Percentiles rank a stretch among this genome's conserved stretches.
Evolutionary conservation across 1,284 basidiomycete species (phyloP).

Genomic region (Apiotrichum gracile): DNA sequence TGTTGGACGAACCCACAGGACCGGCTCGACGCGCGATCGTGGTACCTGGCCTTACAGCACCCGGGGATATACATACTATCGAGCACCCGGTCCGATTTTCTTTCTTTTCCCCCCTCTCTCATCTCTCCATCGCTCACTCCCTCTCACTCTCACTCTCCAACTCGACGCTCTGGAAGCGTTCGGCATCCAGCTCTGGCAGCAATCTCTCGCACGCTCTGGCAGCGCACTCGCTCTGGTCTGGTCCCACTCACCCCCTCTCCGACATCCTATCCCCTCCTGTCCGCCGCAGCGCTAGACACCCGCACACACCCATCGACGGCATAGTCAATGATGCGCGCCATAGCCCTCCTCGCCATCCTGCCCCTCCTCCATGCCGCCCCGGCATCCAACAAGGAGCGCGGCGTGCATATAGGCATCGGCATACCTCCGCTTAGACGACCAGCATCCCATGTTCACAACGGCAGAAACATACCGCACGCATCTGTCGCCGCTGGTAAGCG

Average conservation of each 20-base stretch:
- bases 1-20: no score
- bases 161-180: neutral
- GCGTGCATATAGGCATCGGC: neutral
- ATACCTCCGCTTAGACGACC: neutral
- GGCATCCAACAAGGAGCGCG: neutral
- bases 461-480: neutral
- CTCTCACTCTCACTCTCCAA: neutral
- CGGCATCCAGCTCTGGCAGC: neutral
- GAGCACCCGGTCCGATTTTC: neutral
- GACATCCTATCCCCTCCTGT: no score
- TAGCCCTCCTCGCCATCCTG: slow-evolving; percentile 19
- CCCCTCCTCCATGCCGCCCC: slow-evolving; percentile 5
- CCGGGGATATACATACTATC: neutral
- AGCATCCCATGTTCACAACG: neutral
- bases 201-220: neutral
- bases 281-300: neutral
- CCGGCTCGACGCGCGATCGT: no score
- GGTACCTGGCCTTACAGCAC: no score
- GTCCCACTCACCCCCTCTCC: neutral
- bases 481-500: neutral
- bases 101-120: neutral
- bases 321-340: neutral
- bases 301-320: neutral
- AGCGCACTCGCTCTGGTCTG: neutral
- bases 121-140: neutral